phyloP scores from a whole-genome alignment of 768 basidiomycete species.

The Guyanaporus albipodus region DNA sequence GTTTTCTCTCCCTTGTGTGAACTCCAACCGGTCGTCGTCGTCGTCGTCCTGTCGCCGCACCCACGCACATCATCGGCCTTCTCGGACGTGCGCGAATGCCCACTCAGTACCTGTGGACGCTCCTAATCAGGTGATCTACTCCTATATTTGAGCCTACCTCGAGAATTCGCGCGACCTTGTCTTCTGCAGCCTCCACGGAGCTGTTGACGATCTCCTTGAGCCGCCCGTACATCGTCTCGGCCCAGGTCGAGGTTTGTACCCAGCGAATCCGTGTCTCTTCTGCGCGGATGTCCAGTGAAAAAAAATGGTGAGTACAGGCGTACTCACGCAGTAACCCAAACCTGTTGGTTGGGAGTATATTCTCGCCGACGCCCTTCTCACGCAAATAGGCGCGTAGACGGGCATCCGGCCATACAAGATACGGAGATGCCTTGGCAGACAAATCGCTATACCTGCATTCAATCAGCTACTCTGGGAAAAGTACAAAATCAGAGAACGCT shows the following conservation, averaged over 20 bases:
- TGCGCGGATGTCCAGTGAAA: conserved; percentile 21
- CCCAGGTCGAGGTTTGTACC: conserved; percentile 57
- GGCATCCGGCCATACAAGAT: conserved; percentile 90
- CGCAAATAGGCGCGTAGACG: conserved; percentile 87
- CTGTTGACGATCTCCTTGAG: conserved; percentile 65
- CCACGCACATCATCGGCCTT: conserved; percentile 28
- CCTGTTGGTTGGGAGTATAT: conserved; percentile 57
- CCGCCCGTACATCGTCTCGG: conserved; percentile 53
- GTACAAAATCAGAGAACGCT: conserved; percentile 3
- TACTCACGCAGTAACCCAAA: conserved; percentile 72
- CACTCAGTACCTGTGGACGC: conserved; percentile 37
- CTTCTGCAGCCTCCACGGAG: conserved; percentile 72
- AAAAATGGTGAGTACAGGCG: conserved; percentile 13
- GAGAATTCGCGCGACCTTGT: conserved; percentile 54
- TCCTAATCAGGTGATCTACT: background rate
- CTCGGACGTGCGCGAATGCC: conserved; percentile 29
- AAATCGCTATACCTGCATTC: conserved; percentile 51
- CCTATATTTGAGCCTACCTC: conserved; percentile 20
- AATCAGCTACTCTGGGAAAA: background rate
- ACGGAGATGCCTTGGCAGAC: conserved; percentile 48
- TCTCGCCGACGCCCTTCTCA: conserved; percentile 68
- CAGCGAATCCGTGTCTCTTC: conserved; percentile 79
- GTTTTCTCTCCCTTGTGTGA: conserved; percentile 16
- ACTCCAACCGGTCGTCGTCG: conserved; percentile 16
- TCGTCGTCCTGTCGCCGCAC: conserved; percentile 19